Evolutionary conservation across 305 asterid genomes (phyloP).

Genomic region (Nicotiana rustica): DNA sequence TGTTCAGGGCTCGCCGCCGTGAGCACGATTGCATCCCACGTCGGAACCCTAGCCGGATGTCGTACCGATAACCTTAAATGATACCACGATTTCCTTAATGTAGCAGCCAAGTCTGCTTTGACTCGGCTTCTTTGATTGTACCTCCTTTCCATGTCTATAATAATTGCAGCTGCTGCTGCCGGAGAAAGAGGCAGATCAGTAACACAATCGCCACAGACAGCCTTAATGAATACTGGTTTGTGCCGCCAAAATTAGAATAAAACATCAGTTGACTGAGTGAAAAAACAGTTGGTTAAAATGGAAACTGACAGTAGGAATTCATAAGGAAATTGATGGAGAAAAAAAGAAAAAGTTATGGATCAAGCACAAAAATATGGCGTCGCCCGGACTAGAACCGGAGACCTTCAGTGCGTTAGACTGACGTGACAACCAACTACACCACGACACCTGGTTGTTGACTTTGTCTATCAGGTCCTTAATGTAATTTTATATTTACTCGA

Average conservation of each 20-base stretch:
- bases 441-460: slow-evolving; percentile 43
- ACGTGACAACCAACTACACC: slow-evolving; percentile 67
- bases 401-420: slow-evolving; percentile 92
- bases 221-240: not conserved
- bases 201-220: not conserved
- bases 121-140: slow-evolving; percentile 38
- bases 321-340: not conserved
- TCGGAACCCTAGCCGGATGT: slow-evolving; percentile 79
- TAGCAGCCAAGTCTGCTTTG: slow-evolving; percentile 63
- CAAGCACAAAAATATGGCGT: not conserved
- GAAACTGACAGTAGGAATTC: not conserved
- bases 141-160: slow-evolving; percentile 25
- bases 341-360: not conserved
- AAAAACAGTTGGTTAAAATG: not conserved
- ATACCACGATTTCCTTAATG: slow-evolving; percentile 92
- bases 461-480: too few relatives aligned
- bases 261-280: not conserved
- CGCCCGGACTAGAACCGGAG: slow-evolving; percentile 74
- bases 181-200: slow-evolving; percentile 12
- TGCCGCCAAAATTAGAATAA: slow-evolving; percentile 2
- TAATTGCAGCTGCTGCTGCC: not conserved
- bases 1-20: slow-evolving; percentile 99
- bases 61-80: slow-evolving; percentile 86
- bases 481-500: too few relatives aligned
- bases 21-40: slow-evolving; percentile 92